These are phyloP conservation scores for Candida lessepsii DNA, from an alignment of 805 yeast species.

Conservation along the genomic window DNA sequence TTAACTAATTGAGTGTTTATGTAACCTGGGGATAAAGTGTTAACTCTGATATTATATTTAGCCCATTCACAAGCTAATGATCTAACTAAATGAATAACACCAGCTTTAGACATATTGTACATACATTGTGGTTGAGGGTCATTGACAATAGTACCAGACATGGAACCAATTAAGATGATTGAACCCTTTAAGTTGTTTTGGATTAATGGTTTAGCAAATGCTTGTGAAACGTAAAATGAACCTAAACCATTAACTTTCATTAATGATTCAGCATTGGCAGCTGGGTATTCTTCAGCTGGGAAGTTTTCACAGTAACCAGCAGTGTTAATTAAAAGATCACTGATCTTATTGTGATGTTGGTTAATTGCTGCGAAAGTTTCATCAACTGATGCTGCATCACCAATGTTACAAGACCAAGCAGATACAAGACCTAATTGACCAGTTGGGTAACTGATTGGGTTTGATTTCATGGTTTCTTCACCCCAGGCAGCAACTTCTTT, in stretches of 20 bases:
- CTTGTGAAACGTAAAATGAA: constrained; percentile 69
- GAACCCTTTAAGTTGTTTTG: constrained; percentile 57
- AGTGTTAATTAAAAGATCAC: constrained; percentile 67
- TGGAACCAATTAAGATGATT: constrained; percentile 69
- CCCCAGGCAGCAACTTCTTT: constrained; percentile 49
- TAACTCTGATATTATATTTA: constrained; percentile 68
- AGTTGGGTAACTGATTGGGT: constrained; percentile 22
- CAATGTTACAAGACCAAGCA: constrained; percentile 74
- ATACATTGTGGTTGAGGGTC: constrained; percentile 79
- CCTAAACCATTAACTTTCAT: constrained; percentile 75
- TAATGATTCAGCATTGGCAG: constrained; percentile 63
- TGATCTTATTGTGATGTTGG: constrained; percentile 57
- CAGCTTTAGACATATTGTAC: constrained; percentile 85
- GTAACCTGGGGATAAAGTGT: constrained; percentile 78
- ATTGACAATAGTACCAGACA: constrained; percentile 76
- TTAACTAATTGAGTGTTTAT: constrained; percentile 76
- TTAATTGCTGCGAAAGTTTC: constrained; percentile 51
- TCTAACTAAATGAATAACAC: constrained; percentile 75
- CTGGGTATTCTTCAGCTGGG: constrained; percentile 76
- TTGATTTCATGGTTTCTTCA: constrained; percentile 37
- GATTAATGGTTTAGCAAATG: constrained; percentile 67
- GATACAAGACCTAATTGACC: constrained; percentile 37
- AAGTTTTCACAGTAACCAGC: constrained; percentile 86
- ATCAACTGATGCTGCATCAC: constrained; percentile 60
- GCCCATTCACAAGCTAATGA: constrained; percentile 85